Evolutionary conservation across 768 basidiomycete species (phyloP), one percentile per base, ranked within the genome.

Genomic region (Xerocomus potaroensis): DNA sequence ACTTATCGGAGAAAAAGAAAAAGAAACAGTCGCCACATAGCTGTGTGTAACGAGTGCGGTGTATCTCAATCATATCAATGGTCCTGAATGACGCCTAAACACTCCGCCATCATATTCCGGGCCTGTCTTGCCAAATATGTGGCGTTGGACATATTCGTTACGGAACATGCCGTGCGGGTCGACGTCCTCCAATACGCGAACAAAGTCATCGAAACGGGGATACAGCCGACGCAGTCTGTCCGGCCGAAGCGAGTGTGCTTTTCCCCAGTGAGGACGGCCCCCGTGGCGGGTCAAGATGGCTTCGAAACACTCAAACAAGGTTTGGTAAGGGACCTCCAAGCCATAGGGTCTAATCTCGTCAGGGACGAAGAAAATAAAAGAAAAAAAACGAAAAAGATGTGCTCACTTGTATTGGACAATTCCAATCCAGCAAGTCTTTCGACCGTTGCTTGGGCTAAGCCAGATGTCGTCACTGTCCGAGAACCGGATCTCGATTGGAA

Each of bases 261-360:
- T 98, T 0, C 93, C 95, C 95, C 95, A 98, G 70, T 98, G 95
- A 8, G 95, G 93, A 38, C 89, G 76, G 6, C 92, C 95, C 34
- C 77, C 75, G 67, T 92, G 76, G 23, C 71, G 74, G 18, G 71
- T 63, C 48, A 94, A 62, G 56, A 93, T 84, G 12, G 64, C 56
- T 62, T 94, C 90, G 61, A 90, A 96, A 21, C 73, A 75, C 37
- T 73, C 68, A 66, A 97, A 95, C 41, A 91, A 72, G 46, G 74
- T 69, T 47, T 81, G 81, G 70, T 95, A 96, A 14, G 90, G 85
- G 8, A 91, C 83, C 39, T 82, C 80, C 50, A 84, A 74, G 7
- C 86, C 86, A 61, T 93, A 97, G 3, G 93, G 92, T 59, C 93
- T 95, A 14, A 22, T 23, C 33, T 33, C 27, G 44, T 53, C 37